Conservation (phyloP, 176 grass and related monocot genomes). For the Triticum timopheevii region DNA sequence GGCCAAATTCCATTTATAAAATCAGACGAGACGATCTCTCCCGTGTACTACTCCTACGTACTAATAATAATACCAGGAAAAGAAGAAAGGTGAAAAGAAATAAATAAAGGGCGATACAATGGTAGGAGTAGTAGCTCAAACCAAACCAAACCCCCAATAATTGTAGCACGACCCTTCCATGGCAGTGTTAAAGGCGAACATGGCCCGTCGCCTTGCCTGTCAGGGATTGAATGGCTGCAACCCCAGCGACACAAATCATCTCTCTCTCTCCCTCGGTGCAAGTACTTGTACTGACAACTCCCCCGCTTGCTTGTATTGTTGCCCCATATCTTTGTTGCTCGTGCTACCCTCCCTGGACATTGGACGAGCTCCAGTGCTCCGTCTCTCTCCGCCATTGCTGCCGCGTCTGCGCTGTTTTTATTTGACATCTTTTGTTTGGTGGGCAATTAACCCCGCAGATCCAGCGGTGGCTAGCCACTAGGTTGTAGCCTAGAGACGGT, state of each 20-base stretch:
- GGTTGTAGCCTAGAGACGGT: not conserved
- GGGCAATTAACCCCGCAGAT: conserved; percentile 1
- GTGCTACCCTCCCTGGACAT: not conserved
- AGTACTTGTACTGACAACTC: conserved; percentile 39
- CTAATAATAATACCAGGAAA: not conserved
- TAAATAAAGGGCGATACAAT: not conserved
- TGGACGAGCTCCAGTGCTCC: not conserved
- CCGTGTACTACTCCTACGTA: not conserved
- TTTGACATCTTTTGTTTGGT: not conserved
- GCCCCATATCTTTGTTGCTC: conserved; percentile 35
- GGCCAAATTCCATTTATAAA: not conserved
- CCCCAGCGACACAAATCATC: conserved; percentile 27
- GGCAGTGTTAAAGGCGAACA: conserved; percentile 42
- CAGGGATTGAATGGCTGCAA: conserved; percentile 56
- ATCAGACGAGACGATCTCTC: not conserved
- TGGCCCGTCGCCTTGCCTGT: conserved; percentile 31
- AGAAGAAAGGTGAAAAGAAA: not conserved
- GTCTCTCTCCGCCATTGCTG: not conserved
- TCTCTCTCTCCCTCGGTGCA: not conserved
- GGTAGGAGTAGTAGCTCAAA: no score
- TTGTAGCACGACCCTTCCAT: conserved; percentile 36
- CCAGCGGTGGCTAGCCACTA: not conserved
- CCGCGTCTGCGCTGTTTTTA: conserved; percentile 1
- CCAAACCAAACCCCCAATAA: conserved; percentile 36
- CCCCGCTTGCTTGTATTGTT: conserved; percentile 33